Percentiles rank a stretch among this genome's conserved stretches.
These are phyloP conservation scores for Pisolithus thermaeus DNA, from an alignment of 1,284 basidiomycete genomes.

Conservation along the genomic window DNA sequence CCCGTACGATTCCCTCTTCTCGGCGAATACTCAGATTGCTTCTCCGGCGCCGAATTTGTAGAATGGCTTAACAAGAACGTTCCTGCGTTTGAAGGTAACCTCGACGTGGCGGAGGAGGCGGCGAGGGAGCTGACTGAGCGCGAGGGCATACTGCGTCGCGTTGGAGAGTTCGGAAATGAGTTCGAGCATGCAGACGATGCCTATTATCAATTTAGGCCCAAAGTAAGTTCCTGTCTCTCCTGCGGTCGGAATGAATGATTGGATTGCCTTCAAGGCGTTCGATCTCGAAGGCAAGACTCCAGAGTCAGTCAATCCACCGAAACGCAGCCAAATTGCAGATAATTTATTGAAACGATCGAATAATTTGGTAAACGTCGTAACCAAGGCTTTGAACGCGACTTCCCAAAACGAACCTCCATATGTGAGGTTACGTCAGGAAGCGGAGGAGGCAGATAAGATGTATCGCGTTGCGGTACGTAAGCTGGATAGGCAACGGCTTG, in stretches of 20 bases:
- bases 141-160: slow-evolving; percentile 65
- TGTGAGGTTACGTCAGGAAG: slow-evolving; percentile 67
- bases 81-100: slow-evolving; percentile 61
- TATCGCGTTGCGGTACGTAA: slow-evolving; percentile 74
- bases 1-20: slow-evolving; percentile 73
- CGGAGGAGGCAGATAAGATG: slow-evolving; percentile 68
- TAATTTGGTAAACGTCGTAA: slow-evolving; percentile 65
- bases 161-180: slow-evolving; percentile 76
- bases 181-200: slow-evolving; percentile 73
- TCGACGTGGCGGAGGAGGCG: slow-evolving; percentile 76
- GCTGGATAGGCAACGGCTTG: slow-evolving; percentile 74
- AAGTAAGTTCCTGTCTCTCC: slow-evolving; percentile 35
- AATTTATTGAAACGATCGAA: slow-evolving; percentile 63
- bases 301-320: slow-evolving; percentile 30
- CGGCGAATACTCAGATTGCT: slow-evolving; percentile 85
- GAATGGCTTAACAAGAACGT: slow-evolving; percentile 70
- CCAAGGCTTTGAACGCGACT: slow-evolving; percentile 57
- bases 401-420: slow-evolving; percentile 55
- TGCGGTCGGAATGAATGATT: slow-evolving; percentile 6
- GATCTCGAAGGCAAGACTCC: slow-evolving; percentile 44
- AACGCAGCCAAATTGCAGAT: slow-evolving; percentile 45
- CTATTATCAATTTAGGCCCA: slow-evolving; percentile 74
- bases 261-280: slow-evolving; percentile 50
- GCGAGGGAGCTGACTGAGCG: slow-evolving; percentile 73
- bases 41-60: slow-evolving; percentile 77